Evolutionary conservation across 805 yeast species (phyloP), one percentile per base, ranked within the genome.

Genomic region (Nakazawaea laoshanensis): DNA sequence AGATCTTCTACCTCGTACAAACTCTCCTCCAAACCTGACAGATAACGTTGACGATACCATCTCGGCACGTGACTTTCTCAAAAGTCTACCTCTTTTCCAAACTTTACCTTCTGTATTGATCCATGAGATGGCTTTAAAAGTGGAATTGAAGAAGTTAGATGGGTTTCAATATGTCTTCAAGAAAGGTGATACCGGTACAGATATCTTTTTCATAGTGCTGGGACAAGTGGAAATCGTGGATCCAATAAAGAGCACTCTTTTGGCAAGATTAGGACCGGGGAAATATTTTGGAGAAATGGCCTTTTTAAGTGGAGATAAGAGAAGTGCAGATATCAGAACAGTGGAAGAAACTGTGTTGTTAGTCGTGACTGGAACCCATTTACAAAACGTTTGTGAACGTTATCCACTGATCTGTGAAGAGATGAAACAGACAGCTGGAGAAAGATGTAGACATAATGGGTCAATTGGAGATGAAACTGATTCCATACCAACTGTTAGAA

Each of bases 271-370:
- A 17, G 65, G 72, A 2, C 53, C 72, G 11, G 84, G 82, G 14
- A 67, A 75, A 21, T 79, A 77, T 52, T 79, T 81, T 55, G 92
- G 92, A 15, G 89, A 80, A 50, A 76, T 80, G 77, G 70, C 84
- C 0, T 81, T 80, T 43, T 52, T 81, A 26, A 58, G 72, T 3
- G 29, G 38, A 4, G 34, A 37, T 11, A 32, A 50, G 6, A 54
- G 88, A 42, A 67, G 77, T 27, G 88, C 87, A 0, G 71, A 72
- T 37, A 74, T 81, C 21, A 60, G 87, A 38, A 64, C 86, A 0
- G 68, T 77, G 9, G 59, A 75, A 4, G 62, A 67, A 13, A 71
- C 75, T 16, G 83, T 78, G 37, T 63, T 79, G 27, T 55, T 81
- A 31, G 73, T 76, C 10, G 67, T 80, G 9, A 67, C 73, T 25